Percentiles rank a stretch among this genome's conserved stretches.
phyloP scores from a whole-genome alignment of 306 rosid species.

The Vigna nakashimae region DNA sequence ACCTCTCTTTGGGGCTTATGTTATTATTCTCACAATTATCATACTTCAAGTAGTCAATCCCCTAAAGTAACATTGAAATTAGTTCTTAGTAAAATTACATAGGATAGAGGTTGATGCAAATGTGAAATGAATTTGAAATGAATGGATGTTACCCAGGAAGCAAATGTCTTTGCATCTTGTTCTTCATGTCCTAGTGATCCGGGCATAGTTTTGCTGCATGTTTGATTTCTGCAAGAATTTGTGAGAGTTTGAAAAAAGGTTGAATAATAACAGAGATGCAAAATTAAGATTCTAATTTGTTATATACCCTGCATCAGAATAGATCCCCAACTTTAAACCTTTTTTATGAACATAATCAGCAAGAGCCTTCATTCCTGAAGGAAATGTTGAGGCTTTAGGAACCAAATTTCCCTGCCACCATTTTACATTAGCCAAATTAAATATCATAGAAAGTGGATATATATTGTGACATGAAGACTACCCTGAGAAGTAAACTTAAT shows the following conservation, averaged over 20 bases:
- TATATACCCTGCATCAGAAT: slow-evolving; percentile 86
- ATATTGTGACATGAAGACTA: background rate
- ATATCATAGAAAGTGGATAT: slow-evolving; percentile 3
- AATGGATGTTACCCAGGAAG: slow-evolving; percentile 70
- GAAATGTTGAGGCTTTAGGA: slow-evolving; percentile 66
- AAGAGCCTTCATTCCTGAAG: slow-evolving; percentile 76
- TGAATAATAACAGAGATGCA: slow-evolving; percentile 5
- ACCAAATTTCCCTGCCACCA: slow-evolving; percentile 71
- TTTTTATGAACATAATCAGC: slow-evolving; percentile 80
- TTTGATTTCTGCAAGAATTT: slow-evolving; percentile 54
- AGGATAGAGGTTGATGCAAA: background rate
- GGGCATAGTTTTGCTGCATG: slow-evolving; percentile 78
- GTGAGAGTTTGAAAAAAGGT: background rate
- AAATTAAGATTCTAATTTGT: background rate
- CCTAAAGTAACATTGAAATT: slow-evolving; percentile 47
- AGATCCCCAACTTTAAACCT: slow-evolving; percentile 78
- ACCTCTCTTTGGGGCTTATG: slow-evolving; percentile 71
- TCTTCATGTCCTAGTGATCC: slow-evolving; percentile 78
- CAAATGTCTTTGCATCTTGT: slow-evolving; percentile 80
- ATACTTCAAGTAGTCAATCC: slow-evolving; percentile 81
- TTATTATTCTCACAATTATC: slow-evolving; percentile 68
- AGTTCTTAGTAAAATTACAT: slow-evolving; percentile 3
- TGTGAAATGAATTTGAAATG: slow-evolving; percentile 18
- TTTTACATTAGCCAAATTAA: background rate
- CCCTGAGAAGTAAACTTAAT: no score